Evolutionary conservation across 169 alveolate species (phyloP), one percentile per base, ranked within the genome.

Genomic region (Plasmodium fragile): DNA sequence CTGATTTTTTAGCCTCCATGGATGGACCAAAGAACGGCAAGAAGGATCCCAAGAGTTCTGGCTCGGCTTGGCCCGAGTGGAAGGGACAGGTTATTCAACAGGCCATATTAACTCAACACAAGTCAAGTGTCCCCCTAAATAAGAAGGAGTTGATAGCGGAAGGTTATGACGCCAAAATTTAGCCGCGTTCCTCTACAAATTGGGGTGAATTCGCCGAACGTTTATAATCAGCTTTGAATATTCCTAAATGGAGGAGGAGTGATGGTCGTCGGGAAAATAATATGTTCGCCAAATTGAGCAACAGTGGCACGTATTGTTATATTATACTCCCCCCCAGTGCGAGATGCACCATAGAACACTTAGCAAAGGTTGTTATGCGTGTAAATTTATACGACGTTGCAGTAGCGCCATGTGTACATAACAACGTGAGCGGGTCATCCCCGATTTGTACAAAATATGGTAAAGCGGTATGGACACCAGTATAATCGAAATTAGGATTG

Each of bases 61-160:
- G 93, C 41, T 91, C 96, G 3, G 99, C 99, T 10, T 97, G 99
- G 99, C 97, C 96, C 49, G 99, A 97, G 81, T 97, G 99, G 99
- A 97, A 97, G 96, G 99, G 98, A 18, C 98, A 97, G 82, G 99
- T 97, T 10, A 97, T 97, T 53, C 98, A 97, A 84, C 98, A 97
- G 89, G 98, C 98, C 8, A 95, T 97, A 78, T 96, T 97, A 16
- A 97, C 99, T 10, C 98, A 97, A 92, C 97, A 97, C 82, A 97
- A 96, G 71, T 96, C 96, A n/a, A 98, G 96, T 34, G 95, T 97
- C 8, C 98, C 98, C 36, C 95, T 97, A 70, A 97, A 96, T 90
- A 97, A 92, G 82, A 97, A 97, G 77, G 99, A 97, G 78, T 93
- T 96, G 72, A 97, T 97, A 78, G 99, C 99, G 10, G 99, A 97